Base-by-base conservation (phyloP, 306 rosid species). In the Begonia fuchsioides region DNA sequence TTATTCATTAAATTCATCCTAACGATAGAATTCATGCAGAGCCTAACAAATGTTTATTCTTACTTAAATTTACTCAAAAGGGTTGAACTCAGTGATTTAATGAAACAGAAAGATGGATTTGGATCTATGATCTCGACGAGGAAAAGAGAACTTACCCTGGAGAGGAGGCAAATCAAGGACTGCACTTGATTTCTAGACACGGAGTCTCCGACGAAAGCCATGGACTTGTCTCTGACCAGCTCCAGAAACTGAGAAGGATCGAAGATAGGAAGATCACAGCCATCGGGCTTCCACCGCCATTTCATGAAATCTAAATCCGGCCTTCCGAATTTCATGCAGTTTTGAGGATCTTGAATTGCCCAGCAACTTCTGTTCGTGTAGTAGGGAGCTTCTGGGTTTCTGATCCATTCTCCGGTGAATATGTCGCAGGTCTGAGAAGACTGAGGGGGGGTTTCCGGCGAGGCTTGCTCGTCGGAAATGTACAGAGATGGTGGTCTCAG, bases 231-330 rank as follows among this genome's bases (percentile, higher is more conserved):
- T 15, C 70, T 67, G 4, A 85, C 55, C 59, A 85, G 64, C 63
- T 73, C 74, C 19, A 90, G 65, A 60, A 90, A 90, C 57, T 72
- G 72, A 45, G 66, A 56, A 8, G 96, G 94, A 70, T 82, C 63
- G 38, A 90, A 90, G 5, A 66, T 14, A 0, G 94, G 83, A 17
- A 90, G 72, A 43, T 90, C 87, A 10, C 98, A 90, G 1, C 69
- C 83, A n/a, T 90, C 55, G 0, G 97, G 97, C 38, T 74, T 76
- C 98, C 98, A 90, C 59, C 85, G 65, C 98, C 98, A 90, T 10
- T 76, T 68, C 46, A 77, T 32, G 61, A 64, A 90, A 46, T 72
- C 96, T n/a, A 14, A 43, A 44, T 85, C 92, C 1, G 83, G 73
- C 11, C 98, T 76, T 45, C 87, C 96, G 56, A 73, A 77, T 63